Conservation (phyloP, 257 asterid species). For the Solanum clarkiae region DNA sequence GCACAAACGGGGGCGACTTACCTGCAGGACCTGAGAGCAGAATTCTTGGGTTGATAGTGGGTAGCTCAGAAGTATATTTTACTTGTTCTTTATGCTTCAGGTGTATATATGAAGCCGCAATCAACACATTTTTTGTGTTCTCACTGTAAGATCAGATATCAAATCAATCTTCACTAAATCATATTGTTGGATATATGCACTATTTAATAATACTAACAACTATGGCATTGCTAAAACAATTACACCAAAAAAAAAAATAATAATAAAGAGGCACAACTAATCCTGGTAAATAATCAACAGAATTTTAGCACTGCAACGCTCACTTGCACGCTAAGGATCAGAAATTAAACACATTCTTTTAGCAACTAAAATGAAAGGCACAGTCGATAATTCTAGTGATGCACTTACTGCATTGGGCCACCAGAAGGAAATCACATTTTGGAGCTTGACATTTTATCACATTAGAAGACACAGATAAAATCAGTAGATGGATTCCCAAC, state of each 20-base stretch:
- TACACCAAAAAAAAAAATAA: neutral
- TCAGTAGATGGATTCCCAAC: neutral
- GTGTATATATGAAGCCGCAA: conserved; percentile 79
- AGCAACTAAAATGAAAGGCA: neutral
- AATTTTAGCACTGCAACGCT: neutral
- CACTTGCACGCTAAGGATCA: neutral
- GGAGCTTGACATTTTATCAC: neutral
- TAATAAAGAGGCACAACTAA: neutral
- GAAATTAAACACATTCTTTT: neutral
- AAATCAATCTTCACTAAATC: neutral
- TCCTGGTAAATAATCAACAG: neutral
- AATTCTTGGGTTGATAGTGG: conserved; percentile 76
- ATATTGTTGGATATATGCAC: neutral
- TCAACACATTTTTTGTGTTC: conserved; percentile 67
- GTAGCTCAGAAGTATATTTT: conserved; percentile 60
- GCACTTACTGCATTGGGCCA: neutral
- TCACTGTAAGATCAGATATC: conserved; percentile 48
- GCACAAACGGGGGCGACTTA: conserved; percentile 3
- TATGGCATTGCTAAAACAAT: neutral
- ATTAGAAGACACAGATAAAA: neutral
- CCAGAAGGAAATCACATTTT: neutral
- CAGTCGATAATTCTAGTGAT: neutral
- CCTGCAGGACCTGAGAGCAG: conserved; percentile 96
- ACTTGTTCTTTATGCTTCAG: conserved; percentile 63
- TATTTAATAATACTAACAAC: neutral